Evolutionary conservation across 176 grass and related monocot species (phyloP), one percentile per base, ranked within the genome.

Genomic region (Raddia guianensis): DNA sequence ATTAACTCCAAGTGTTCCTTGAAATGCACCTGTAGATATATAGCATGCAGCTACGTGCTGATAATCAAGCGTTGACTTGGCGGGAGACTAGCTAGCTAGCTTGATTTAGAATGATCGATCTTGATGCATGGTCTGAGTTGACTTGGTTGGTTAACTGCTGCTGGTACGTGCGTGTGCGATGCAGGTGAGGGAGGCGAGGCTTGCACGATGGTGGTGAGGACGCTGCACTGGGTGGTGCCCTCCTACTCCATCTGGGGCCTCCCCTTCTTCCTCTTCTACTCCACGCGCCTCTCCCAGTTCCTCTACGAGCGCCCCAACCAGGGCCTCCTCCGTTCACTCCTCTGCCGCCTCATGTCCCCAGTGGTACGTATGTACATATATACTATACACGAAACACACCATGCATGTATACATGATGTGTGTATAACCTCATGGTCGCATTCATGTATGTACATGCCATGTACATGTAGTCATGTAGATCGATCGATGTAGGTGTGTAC

Each of bases 211-310:
- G 86, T 99, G 56, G 84, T 99, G 56, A 63, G 96, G 72, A 99
- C 96, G 1, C 72, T 93, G 72, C 96, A 99, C 59, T 99, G 96
- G 96, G 92, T 91, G 52, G 92, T 99, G 49, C 96, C 96, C 9
- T 99, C 96, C 40, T 99, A 99, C 85, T 99, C 96, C 68, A 93
- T 99, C 49, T 99, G 90, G 96, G 96, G 96, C 3, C 65, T 99
- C 32, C 96, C 96, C 15, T 95, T 99, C 86, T 99, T 86, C 85
- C 60, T 99, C 55, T 95, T 99, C 96, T 99, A 86, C 79, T 93
- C 96, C 56, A 99, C 92, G 0, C 91, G 96, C 3, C 84, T 89
- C 12, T 83, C 96, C 9, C 96, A 99, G 76, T 91, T 99, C 82
- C 74, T 99, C 12, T 91, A 99, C 79, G 82, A 95, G 85, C 86